phyloP scores from a whole-genome alignment of 768 basidiomycete genomes.

The Suillus subaureus region DNA sequence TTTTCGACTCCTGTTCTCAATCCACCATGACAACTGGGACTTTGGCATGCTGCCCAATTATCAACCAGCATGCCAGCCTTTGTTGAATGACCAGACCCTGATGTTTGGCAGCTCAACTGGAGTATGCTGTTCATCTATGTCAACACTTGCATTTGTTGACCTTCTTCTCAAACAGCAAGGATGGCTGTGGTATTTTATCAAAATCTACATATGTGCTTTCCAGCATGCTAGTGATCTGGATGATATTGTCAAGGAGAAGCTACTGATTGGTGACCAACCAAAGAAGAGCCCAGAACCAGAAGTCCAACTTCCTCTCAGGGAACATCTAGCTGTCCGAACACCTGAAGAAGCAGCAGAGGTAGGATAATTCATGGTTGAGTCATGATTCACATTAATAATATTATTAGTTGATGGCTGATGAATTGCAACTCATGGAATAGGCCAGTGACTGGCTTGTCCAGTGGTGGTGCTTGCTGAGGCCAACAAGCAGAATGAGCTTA shows the following conservation, averaged over 20 bases:
- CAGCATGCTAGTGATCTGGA: conserved; percentile 81
- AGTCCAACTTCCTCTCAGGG: conserved; percentile 51
- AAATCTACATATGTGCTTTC: conserved; percentile 76
- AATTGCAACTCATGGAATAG: conserved; percentile 59
- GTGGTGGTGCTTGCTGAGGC: conserved; percentile 73
- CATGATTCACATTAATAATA: conserved; percentile 11
- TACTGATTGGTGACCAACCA: conserved; percentile 79
- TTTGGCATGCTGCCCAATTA: conserved; percentile 77
- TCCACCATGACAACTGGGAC: conserved; percentile 87
- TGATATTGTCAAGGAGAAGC: conserved; percentile 78
- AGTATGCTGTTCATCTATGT: conserved; percentile 41
- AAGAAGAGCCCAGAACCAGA: conserved; percentile 59
- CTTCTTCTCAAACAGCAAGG: conserved; percentile 46
- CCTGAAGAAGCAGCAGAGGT: conserved; percentile 61
- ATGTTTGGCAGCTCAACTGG: conserved; percentile 65
- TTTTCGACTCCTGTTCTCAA: conserved; percentile 37
- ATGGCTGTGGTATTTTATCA: conserved; percentile 74
- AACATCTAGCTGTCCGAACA: conserved; percentile 55
- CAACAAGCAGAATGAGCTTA: conserved; percentile 69
- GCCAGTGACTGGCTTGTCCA: conserved; percentile 74
- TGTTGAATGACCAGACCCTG: conserved; percentile 68
- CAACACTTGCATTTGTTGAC: background rate
- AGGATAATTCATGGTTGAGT: conserved; percentile 13
- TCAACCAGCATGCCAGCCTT: conserved; percentile 56
- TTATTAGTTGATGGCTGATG: conserved; percentile 66